Evolutionary conservation across 2,329 filamentous ascomycete genomes (phyloP).

Genomic region (Knoxdaviesia proteae): DNA sequence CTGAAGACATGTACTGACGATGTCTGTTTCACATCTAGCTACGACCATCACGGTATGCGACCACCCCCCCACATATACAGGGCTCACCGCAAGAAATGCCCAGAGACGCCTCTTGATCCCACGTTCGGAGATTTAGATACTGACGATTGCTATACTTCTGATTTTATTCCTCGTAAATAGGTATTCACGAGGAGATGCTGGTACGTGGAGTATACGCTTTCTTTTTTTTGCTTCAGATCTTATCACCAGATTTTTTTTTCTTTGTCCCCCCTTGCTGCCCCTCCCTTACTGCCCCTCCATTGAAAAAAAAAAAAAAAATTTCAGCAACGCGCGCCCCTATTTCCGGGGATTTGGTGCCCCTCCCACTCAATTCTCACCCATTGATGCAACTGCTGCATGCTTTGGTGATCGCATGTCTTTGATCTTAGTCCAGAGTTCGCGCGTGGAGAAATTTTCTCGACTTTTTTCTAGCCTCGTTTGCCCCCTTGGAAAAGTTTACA

Average conservation of each 20-base stretch:
- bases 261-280: no score
- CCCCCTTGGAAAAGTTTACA: constrained; percentile 1
- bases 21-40: constrained; percentile 30
- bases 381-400: no score
- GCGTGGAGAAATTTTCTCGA: background rate
- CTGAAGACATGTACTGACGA: no score
- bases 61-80: constrained; percentile 6
- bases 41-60: constrained; percentile 79
- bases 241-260: no score
- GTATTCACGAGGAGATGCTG: constrained; percentile 97
- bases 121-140: constrained; percentile 5
- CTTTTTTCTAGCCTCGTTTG: background rate
- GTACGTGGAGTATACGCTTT: constrained; percentile 31
- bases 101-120: background rate
- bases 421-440: no score
- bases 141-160: no score
- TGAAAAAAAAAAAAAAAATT: background rate
- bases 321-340: background rate
- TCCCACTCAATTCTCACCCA: no score
- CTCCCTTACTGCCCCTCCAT: no score
- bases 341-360: no score
- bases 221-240: no score
- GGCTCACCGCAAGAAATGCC: background rate
- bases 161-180: constrained; percentile 25
- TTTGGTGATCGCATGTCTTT: no score